These are phyloP conservation scores for Trichoderma cornu-damae DNA, from an alignment of 2,329 filamentous ascomycete species.

Conservation along the genomic window DNA sequence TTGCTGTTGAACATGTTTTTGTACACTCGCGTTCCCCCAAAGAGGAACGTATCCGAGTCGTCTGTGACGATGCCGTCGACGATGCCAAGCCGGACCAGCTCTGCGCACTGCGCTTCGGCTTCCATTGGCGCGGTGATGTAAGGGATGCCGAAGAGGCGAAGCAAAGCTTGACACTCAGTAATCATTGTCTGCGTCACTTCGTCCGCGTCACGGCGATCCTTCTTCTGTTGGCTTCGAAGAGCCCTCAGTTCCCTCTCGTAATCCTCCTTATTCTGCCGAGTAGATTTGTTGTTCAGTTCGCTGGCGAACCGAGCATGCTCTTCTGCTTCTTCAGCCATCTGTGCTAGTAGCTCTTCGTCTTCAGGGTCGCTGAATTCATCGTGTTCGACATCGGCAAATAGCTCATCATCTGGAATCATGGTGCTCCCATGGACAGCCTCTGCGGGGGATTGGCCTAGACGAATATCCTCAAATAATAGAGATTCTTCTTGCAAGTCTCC, in stretches of 20 bases:
- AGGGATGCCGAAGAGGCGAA: conserved; percentile 85
- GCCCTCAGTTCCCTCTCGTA: conserved; percentile 86
- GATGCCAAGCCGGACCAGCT: conserved; percentile 76
- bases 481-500: conserved; percentile 19
- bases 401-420: conserved; percentile 35
- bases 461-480: conserved; percentile 21
- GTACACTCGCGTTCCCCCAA: conserved; percentile 92
- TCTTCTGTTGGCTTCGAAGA: conserved; percentile 89
- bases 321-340: conserved; percentile 84
- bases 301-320: conserved; percentile 92
- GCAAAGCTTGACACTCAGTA: conserved; percentile 84
- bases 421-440: neutral
- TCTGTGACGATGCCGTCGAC: conserved; percentile 98
- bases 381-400: conserved; percentile 55
- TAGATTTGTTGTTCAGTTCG: conserved; percentile 71
- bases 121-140: conserved; percentile 99
- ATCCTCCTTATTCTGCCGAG: conserved; percentile 64
- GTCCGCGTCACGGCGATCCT: conserved; percentile 90
- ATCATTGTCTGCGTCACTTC: conserved; percentile 97
- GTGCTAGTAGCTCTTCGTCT: conserved; percentile 81
- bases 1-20: conserved; percentile 99
- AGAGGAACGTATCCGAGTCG: conserved; percentile 93
- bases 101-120: conserved; percentile 94
- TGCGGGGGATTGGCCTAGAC: neutral
- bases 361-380: conserved; percentile 79